These are phyloP conservation scores for Euphorbia schlechtendalii DNA, from an alignment of 441 rosid genomes.

Conservation along the genomic window DNA sequence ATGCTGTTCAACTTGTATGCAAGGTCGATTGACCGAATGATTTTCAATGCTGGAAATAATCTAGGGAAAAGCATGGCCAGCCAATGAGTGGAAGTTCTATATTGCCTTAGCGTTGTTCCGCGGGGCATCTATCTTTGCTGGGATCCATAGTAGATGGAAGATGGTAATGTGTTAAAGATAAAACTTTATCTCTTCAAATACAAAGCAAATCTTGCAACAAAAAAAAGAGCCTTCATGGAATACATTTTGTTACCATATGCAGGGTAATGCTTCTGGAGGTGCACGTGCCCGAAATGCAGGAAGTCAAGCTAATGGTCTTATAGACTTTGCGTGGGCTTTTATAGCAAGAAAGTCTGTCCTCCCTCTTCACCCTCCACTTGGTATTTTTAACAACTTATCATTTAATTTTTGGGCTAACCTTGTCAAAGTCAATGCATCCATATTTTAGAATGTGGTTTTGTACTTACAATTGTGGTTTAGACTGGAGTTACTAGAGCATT, in stretches of 20 bases:
- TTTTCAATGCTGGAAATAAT: conserved; percentile 21
- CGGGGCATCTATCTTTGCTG: conserved; percentile 71
- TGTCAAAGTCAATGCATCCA: background rate
- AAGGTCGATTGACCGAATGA: background rate
- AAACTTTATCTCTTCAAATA: background rate
- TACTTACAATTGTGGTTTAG: background rate
- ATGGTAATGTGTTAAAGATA: conserved; percentile 45
- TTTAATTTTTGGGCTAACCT: background rate
- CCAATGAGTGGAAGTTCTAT: conserved; percentile 82
- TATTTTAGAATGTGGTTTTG: conserved; percentile 1
- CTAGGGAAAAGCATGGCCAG: conserved; percentile 90
- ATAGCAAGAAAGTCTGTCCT: conserved; percentile 55
- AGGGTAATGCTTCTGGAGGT: conserved; percentile 98
- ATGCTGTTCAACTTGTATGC: background rate
- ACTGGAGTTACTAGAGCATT: background rate
- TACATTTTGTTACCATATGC: conserved; percentile 17
- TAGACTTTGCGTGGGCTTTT: conserved; percentile 58
- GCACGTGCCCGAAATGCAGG: conserved; percentile 68
- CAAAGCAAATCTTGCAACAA: background rate
- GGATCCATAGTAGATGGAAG: conserved; percentile 77
- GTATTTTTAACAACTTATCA: conserved; percentile 26
- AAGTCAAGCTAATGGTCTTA: conserved; percentile 43
- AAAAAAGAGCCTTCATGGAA: conserved; percentile 13
- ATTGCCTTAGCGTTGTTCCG: conserved; percentile 81
- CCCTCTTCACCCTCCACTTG: conserved; percentile 63